Base-by-base conservation (phyloP, 129 eudicot species). In the Centrapalus pauciflorus region DNA sequence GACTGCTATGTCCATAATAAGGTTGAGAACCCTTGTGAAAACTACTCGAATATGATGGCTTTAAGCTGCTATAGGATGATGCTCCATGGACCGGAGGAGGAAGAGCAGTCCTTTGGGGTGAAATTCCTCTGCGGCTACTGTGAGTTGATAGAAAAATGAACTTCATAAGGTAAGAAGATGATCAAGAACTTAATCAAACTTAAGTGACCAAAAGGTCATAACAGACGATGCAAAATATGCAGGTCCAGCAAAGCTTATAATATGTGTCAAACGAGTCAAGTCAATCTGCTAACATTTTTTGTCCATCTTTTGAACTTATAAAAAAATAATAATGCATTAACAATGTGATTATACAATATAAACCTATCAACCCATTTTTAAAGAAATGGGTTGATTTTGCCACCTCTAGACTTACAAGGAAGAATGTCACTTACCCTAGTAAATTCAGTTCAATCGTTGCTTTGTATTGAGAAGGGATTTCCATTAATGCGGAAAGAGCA, bases 401-500 rank as follows among this genome's bases (percentile, higher is more conserved):
- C 2, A 2, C 10, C 48, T 16, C 16, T 40, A 40, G 48, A n/a
- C n/a, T n/a, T 40, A 40, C 11, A 30, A 33, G 10, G 26, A 33
- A 23, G 20, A 4, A 61, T 19, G 48, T 10, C 7, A 69, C 17
- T 49, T 80, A 93, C 99, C 99, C 99, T 61, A 93, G 74, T 74
- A 93, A 59, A 66, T 76, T 82, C 30, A 89, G 84, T 84, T 93
- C 99, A 37, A 93, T 80, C 2, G 96, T 89, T 50, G 99, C 99
- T 73, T 93, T 93, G 55, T 93, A 93, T 61, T 93, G 99, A 55
- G 90, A 59, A 73, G 99, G 99, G 65, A 93, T 85, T 72, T 93
- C 99, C 99, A 93, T 93, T 63, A 93, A 68, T 49, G 99, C 90
- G 10, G 95, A 52, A 61, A 93, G 96, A 71, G 99, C 96, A 72